Percentiles rank a stretch among this genome's conserved stretches.
Conservation (phyloP, 208 protist species). For the Leishmania martiniquensis region DNA sequence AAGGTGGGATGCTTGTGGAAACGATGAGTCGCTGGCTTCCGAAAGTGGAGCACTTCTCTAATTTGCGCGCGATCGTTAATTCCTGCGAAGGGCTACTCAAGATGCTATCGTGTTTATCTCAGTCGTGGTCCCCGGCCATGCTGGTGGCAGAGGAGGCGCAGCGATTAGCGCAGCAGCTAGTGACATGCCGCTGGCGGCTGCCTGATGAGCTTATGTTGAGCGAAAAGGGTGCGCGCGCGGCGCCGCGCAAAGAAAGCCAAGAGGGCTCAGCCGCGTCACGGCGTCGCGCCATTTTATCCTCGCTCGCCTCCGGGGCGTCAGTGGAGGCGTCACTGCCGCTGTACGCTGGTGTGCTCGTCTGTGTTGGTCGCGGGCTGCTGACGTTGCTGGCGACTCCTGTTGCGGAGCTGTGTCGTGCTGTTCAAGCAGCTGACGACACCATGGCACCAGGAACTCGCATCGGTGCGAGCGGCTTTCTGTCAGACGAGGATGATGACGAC, state of each 20-base stretch:
- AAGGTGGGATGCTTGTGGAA: constrained; percentile 33
- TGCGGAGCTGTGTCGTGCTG: not conserved
- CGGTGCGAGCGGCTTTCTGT: not conserved
- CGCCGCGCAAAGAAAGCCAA: not conserved
- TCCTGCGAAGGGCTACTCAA: constrained; percentile 49
- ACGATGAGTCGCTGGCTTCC: constrained; percentile 58
- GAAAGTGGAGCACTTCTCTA: constrained; percentile 35
- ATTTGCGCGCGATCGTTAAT: constrained; percentile 25
- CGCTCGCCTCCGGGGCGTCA: not conserved
- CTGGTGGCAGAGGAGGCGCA: constrained; percentile 23
- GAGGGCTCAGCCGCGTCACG: not conserved
- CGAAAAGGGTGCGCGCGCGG: not conserved
- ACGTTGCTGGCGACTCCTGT: constrained; percentile 16
- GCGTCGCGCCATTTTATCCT: constrained; percentile 5
- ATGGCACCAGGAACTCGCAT: not conserved
- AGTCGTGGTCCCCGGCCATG: not conserved
- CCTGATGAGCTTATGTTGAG: constrained; percentile 11
- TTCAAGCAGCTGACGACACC: constrained; percentile 8
- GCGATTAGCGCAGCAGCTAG: constrained; percentile 21
- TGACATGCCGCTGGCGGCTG: constrained; percentile 27
- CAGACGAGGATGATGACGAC: constrained; percentile 16
- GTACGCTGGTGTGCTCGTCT: constrained; percentile 26
- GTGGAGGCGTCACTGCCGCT: constrained; percentile 26
- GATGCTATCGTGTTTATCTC: constrained; percentile 28
- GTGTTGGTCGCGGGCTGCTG: constrained; percentile 26